Evolutionary conservation across 2,329 filamentous ascomycete species (phyloP).

Genomic region (Colletotrichum siamense): DNA sequence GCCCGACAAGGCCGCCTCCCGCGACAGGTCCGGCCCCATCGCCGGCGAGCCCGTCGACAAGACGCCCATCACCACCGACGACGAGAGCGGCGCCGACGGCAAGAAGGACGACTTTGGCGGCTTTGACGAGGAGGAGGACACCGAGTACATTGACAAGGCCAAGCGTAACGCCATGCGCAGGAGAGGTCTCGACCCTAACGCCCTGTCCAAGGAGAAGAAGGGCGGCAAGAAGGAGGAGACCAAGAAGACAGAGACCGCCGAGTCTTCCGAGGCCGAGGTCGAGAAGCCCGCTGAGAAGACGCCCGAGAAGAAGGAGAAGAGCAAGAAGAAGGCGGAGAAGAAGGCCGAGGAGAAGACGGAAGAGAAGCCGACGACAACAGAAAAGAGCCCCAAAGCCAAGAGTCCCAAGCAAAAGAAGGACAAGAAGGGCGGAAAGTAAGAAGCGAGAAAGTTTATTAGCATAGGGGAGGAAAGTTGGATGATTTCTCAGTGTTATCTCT

Average conservation of each 20-base stretch:
- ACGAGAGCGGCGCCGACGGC: constrained; percentile 42
- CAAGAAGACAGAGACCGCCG: constrained; percentile 23
- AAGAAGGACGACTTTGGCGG: constrained; percentile 65
- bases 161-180: constrained; percentile 75
- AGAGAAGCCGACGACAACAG: background rate
- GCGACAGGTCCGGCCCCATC: constrained; percentile 31
- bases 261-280: constrained; percentile 11
- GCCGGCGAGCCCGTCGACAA: constrained; percentile 65
- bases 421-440: constrained; percentile 20
- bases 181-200: constrained; percentile 76
- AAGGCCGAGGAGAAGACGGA: constrained; percentile 12
- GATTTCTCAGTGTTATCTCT: constrained; percentile 4
- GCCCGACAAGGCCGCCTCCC: constrained; percentile 52
- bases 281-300: constrained; percentile 16
- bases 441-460: too few species aligned
- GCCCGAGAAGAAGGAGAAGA: constrained; percentile 14
- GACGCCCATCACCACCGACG: constrained; percentile 64
- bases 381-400: constrained; percentile 21
- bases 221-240: constrained; percentile 16
- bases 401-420: constrained; percentile 20
- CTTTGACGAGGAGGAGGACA: constrained; percentile 77
- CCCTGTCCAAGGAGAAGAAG: constrained; percentile 40
- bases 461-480: background rate
- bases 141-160: constrained; percentile 74
- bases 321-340: background rate